A percentile compares a stretch with the other conserved stretches of the same genome.
Conservation (phyloP, 108 stramenopile genomes). For the Craspedostauros australis region DNA sequence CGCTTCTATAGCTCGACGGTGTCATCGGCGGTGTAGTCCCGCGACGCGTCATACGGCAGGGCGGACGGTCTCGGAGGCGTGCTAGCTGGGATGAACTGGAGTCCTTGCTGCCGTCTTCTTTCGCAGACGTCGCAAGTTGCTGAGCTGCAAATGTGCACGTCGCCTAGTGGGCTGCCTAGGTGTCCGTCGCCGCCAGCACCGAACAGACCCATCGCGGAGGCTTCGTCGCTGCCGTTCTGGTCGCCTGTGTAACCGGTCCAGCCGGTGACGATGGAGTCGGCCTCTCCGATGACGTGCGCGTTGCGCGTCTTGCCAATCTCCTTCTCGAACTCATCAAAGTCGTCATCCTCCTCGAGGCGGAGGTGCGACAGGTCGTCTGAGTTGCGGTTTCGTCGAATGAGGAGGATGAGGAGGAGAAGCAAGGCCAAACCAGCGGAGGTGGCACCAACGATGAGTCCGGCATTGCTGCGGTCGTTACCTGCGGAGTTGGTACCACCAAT, state of each 20-base stretch:
- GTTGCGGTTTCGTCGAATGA: constrained; percentile 11
- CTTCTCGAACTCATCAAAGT: constrained; percentile 5
- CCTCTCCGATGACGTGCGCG: constrained; percentile 23
- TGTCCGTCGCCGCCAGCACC: background rate
- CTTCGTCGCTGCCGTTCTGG: background rate
- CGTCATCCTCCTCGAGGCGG: constrained; percentile 33
- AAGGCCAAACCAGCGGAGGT: constrained; percentile 21
- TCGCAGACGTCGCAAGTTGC: constrained; percentile 39
- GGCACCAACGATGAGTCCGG: constrained; percentile 24
- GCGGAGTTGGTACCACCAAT: no score
- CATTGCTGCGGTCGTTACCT: no score
- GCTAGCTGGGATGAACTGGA: constrained; percentile 18
- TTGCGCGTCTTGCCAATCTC: constrained; percentile 11
- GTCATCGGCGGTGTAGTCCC: constrained; percentile 29
- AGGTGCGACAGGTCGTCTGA: constrained; percentile 21
- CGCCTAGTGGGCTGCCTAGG: background rate
- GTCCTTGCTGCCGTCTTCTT: constrained; percentile 13
- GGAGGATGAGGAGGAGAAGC: constrained; percentile 21
- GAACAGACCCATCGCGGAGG: background rate
- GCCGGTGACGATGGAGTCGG: constrained; percentile 24
- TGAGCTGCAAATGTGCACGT: constrained; percentile 35
- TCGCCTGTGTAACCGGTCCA: constrained; percentile 25
- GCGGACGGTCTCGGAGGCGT: constrained; percentile 1
- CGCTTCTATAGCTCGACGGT: constrained; percentile 26
- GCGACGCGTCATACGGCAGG: constrained; percentile 16